A percentile compares a stretch with the other conserved stretches of the same genome.
Evolutionary conservation across 768 basidiomycete genomes (phyloP).

Genomic region (Podaxis sp.): DNA sequence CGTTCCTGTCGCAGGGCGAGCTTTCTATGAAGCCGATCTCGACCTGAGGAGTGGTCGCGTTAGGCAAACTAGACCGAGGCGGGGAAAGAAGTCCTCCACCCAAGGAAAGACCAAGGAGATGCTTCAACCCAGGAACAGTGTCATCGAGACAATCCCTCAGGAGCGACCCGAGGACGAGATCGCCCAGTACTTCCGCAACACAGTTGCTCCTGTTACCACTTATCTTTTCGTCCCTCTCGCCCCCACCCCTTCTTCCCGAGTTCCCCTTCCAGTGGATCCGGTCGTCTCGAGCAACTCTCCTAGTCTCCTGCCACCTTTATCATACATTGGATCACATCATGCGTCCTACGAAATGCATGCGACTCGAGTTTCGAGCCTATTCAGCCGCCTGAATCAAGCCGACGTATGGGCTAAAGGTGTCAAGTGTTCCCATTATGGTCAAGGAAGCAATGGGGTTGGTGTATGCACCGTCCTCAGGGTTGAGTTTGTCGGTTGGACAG

Average conservation of each 20-base stretch:
- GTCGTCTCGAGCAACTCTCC: constrained; percentile 18
- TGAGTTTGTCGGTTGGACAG: constrained; percentile 74
- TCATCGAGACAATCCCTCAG: constrained; percentile 18
- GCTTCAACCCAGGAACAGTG: constrained; percentile 18
- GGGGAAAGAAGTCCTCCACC: constrained; percentile 9
- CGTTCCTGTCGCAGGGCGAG: constrained; percentile 73
- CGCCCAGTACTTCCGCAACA: constrained; percentile 61
- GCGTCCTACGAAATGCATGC: constrained; percentile 54
- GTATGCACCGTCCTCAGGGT: constrained; percentile 68
- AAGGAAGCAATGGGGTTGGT: constrained; percentile 37
- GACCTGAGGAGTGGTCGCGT: constrained; percentile 46
- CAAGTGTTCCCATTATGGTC: constrained; percentile 55
- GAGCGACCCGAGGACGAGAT: constrained; percentile 33
- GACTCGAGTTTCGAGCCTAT: constrained; percentile 64
- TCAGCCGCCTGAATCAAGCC: constrained; percentile 68
- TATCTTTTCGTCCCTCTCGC: constrained; percentile 75
- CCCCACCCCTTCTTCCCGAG: constrained; percentile 67
- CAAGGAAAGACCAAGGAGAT: constrained; percentile 16
- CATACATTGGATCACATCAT: constrained; percentile 52
- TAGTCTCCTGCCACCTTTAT: constrained; percentile 46
- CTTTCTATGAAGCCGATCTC: constrained; percentile 71
- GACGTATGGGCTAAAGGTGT: constrained; percentile 66
- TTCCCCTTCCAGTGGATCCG: constrained; percentile 49
- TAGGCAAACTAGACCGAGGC: constrained; percentile 4
- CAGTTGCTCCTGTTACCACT: constrained; percentile 50